Base-by-base conservation (phyloP, 2,329 filamentous ascomycete species). In the Fusarium xylarioides region DNA sequence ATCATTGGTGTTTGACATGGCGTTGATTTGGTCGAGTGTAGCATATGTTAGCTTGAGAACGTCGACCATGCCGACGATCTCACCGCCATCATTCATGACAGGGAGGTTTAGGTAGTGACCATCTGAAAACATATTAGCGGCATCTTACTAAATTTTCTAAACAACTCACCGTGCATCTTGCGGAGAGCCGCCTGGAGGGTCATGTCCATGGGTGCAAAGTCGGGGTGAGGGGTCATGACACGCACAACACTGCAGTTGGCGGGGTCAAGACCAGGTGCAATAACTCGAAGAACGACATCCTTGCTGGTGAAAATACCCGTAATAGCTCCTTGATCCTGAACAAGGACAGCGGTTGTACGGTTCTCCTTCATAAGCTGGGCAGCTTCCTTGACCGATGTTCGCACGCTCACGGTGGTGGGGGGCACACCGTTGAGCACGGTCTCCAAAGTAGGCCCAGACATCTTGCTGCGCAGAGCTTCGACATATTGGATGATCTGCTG, bases 271-370 rank as follows among this genome's bases (percentile, higher is more conserved):
- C 96, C 96, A 55, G 96, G 96, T 61, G 96, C 96, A 84, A 99
- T 99, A 68, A 99, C 96, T 82, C 96, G 94, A 66, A 99, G 89
- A 66, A 99, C 96, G 56, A 99, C 95, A 84, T 99, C 96, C 86
- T 99, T 99, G 86, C 96, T 98, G 67, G 96, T 99, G 82, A 99
- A 99, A 80, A 99, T 99, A 84, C 96, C 96, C 60, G 96, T 99
- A 80, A 99, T 98, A 47, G 95, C 94, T 61, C 95, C 95, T 82
- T 97, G 94, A 81, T 99, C 96, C 84, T 98, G 95, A 21, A 99
- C 96, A 65, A 99, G 86, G 46, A 99, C 92, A 50, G 96, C 96
- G 21, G 96, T 99, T 23, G 96, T 99, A 83, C 97, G 96, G 84
- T 99, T 95, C 83, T 99, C 96, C 86, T 97, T 98, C 96, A 99